These are phyloP conservation scores for Starmerella stigmatis DNA, from an alignment of 805 yeast species.

Conservation along the genomic window DNA sequence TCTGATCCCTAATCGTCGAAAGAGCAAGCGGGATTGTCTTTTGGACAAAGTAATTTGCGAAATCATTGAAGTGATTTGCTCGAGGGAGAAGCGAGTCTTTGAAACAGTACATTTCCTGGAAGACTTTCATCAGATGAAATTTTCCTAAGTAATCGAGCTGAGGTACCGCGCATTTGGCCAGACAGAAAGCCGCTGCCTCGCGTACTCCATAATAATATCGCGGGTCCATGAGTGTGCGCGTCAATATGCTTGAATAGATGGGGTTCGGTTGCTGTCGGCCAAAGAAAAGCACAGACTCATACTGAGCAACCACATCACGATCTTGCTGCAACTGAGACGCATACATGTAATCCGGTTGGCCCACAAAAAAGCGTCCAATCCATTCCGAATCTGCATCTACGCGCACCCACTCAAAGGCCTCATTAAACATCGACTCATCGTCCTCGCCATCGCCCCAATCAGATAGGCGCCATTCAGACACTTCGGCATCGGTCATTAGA, in stretches of 20 bases:
- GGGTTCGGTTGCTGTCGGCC: constrained; percentile 54
- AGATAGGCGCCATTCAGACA: constrained; percentile 57
- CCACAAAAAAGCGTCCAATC: constrained; percentile 72
- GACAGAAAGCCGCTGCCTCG: constrained; percentile 71
- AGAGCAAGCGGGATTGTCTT: constrained; percentile 57
- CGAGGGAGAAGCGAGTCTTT: constrained; percentile 52
- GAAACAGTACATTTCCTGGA: constrained; percentile 62
- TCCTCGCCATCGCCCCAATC: constrained; percentile 68
- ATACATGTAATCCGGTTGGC: constrained; percentile 91
- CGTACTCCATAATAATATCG: constrained; percentile 85
- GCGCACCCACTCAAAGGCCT: constrained; percentile 95
- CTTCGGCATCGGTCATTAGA: constrained; percentile 48
- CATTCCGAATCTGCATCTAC: constrained; percentile 98
- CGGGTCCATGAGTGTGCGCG: constrained; percentile 71
- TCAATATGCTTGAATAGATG: constrained; percentile 62
- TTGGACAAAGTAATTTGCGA: constrained; percentile 57
- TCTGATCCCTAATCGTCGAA: constrained; percentile 45
- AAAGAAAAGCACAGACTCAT: constrained; percentile 69
- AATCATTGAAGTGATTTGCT: constrained; percentile 70
- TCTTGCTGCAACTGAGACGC: constrained; percentile 90
- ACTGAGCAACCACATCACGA: constrained; percentile 91
- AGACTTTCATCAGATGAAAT: constrained; percentile 59
- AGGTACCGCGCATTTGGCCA: constrained; percentile 55
- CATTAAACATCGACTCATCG: constrained; percentile 57
- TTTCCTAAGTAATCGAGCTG: constrained; percentile 61